Conservation (phyloP, 805 yeast genomes). For the Brettanomyces naardenensis region DNA sequence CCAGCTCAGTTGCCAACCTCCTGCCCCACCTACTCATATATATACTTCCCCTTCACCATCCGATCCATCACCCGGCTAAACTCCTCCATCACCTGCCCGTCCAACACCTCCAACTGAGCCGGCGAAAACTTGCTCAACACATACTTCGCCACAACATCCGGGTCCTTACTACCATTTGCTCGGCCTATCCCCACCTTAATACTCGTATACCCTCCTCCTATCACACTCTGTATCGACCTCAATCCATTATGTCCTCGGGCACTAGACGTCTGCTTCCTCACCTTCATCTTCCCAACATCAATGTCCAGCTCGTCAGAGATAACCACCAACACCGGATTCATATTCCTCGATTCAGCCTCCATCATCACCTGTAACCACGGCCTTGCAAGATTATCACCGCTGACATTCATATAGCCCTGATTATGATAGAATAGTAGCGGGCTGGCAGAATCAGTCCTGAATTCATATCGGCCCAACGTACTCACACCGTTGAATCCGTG, state of each 20-base stretch:
- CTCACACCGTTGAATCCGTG: slow-evolving; percentile 13
- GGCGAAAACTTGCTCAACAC: slow-evolving; percentile 50
- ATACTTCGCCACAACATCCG: slow-evolving; percentile 42
- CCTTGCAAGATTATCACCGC: slow-evolving; percentile 40
- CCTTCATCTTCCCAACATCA: slow-evolving; percentile 56
- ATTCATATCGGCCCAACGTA: slow-evolving; percentile 17
- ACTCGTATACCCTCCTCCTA: slow-evolving; percentile 52
- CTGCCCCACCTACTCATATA: too few species aligned
- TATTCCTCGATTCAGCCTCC: slow-evolving; percentile 13
- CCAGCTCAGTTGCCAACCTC: too few species aligned
- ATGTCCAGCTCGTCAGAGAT: slow-evolving; percentile 75
- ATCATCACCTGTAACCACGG: slow-evolving; percentile 31
- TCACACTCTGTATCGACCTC: slow-evolving; percentile 39
- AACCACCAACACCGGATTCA: slow-evolving; percentile 41
- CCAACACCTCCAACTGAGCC: slow-evolving; percentile 35
- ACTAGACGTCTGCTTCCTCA: slow-evolving; percentile 52
- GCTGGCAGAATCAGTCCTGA: slow-evolving; percentile 17
- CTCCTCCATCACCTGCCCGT: slow-evolving; percentile 32
- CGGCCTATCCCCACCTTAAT: slow-evolving; percentile 69
- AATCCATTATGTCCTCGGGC: slow-evolving; percentile 85
- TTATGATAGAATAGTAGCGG: slow-evolving; percentile 4
- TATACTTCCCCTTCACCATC: slow-evolving; percentile 16
- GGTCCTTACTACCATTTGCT: slow-evolving; percentile 9
- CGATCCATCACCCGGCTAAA: slow-evolving; percentile 31
- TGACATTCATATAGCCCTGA: slow-evolving; percentile 55